Conservation (phyloP, 1,284 basidiomycete species). For the Ganoderma sinense region DNA sequence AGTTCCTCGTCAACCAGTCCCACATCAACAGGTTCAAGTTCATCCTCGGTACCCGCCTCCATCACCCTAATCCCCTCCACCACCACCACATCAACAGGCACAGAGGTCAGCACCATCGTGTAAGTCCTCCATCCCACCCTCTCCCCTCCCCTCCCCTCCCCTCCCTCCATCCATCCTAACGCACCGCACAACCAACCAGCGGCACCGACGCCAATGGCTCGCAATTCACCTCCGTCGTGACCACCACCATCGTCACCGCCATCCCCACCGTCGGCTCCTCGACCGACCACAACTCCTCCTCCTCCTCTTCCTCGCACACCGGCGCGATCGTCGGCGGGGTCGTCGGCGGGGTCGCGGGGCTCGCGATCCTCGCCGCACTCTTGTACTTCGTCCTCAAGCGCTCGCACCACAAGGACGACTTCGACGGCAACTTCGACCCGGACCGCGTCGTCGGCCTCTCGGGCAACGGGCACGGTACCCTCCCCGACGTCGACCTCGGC, state of each 20-base stretch:
- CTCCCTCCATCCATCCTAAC: not conserved
- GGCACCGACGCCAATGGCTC: conserved; percentile 35
- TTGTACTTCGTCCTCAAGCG: conserved; percentile 37
- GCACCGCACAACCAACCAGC: conserved; percentile 26
- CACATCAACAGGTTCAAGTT: not conserved
- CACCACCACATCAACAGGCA: conserved; percentile 21
- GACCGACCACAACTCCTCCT: conserved; percentile 6
- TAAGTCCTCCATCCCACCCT: conserved; percentile 23
- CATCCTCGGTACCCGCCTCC: not conserved
- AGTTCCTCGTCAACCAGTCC: not conserved
- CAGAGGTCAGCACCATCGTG: conserved; percentile 29
- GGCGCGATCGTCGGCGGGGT: conserved; percentile 50
- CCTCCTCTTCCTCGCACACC: conserved; percentile 35
- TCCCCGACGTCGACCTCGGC: conserved; percentile 46
- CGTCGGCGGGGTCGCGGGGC: conserved; percentile 45
- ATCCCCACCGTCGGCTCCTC: conserved; percentile 18
- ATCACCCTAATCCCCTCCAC: not conserved
- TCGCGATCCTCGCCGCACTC: conserved; percentile 37
- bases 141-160: not conserved
- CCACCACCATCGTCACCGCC: conserved; percentile 24
- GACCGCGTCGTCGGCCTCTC: conserved; percentile 47
- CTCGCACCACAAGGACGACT: conserved; percentile 44
- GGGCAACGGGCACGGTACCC: conserved; percentile 37
- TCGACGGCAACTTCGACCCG: conserved; percentile 61
- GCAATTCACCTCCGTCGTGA: conserved; percentile 34